Percentiles rank a stretch among this genome's conserved stretches.
phyloP scores from a whole-genome alignment of 2,329 filamentous ascomycete species.

The Ophidiomyces ophidiicola region DNA sequence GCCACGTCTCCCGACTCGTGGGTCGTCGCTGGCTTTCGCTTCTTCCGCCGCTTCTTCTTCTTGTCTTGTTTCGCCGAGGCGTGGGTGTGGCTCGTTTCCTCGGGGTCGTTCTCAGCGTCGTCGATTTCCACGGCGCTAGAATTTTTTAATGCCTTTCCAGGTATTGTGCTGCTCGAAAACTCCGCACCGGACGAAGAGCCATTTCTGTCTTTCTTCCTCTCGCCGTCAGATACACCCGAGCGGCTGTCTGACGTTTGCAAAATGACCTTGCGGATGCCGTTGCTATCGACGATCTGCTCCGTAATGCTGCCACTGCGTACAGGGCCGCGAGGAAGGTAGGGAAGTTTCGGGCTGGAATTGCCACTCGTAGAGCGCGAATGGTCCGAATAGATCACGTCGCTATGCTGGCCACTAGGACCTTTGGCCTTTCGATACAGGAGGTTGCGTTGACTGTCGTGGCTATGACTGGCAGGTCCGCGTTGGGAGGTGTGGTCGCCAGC shows the following conservation, averaged over 20 bases:
- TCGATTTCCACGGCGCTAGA: neutral
- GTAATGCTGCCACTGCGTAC: conserved; percentile 66
- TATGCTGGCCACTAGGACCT: neutral
- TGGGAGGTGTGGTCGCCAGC: conserved; percentile 21
- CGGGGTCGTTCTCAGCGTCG: conserved; percentile 1
- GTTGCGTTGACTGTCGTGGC: neutral
- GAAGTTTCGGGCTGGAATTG: conserved; percentile 11
- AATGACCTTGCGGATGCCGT: conserved; percentile 63
- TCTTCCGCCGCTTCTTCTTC: conserved; percentile 15
- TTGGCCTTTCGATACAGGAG: neutral
- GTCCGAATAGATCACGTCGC: conserved; percentile 19
- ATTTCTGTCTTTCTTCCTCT: neutral
- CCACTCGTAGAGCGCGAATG: neutral
- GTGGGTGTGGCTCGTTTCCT: neutral
- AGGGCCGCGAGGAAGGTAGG: conserved; percentile 34
- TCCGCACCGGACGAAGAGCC: neutral
- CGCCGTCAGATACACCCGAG: conserved; percentile 5
- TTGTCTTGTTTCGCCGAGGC: conserved; percentile 1
- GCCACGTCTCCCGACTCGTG: conserved; percentile 3
- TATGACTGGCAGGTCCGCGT: conserved; percentile 13
- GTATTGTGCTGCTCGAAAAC: neutral
- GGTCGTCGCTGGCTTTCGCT: conserved; percentile 9
- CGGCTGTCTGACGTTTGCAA: conserved; percentile 45
- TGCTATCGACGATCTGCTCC: conserved; percentile 61
- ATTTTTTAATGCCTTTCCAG: neutral